Evolutionary conservation across 176 grass and related monocot species (phyloP), one percentile per base, ranked within the genome.

Genomic region (Raddia distichophylla): DNA sequence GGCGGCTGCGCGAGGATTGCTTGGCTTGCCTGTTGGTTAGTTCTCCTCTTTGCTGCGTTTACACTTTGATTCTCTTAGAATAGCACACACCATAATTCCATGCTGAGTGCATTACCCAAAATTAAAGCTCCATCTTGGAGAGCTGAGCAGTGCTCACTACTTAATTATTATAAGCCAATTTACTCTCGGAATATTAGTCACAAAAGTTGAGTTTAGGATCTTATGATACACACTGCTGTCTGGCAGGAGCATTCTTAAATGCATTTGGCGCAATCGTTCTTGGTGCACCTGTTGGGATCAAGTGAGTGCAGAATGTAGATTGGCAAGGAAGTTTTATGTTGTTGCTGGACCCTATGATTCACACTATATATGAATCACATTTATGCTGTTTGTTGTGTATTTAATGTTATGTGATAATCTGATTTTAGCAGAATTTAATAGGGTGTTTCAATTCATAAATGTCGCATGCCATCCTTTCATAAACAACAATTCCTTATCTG

Each of bases 221-320:
- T 87, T 72, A 73, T 59, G 13, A 0, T 60, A 60, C 51, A 71
- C 19, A 18, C 48, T 49, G 10, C 71, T 59, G 16, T 60, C 58
- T 90, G 59, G 35, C 45, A 99, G 96, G 96, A 46, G 91, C 93
- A 8, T 80, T 93, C 45, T 20, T 99, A 82, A 99, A 99, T 89
- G 91, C 96, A 83, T 95, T 95, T 90, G 93, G 91, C 18, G 89
- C 93, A n/a, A 86, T 99, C 54, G 93, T 95, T 89, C 90, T 99
- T 42, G 93, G 93, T 60, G 89, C 93, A 13, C 96, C 96, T 16
- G 79, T 99, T 74, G 89, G 96, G 61, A 69, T 83, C 64, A 93
- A 95, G 93, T 99, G 88, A 90, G 92, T 82, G 5, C 15, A 65
- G 1, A 91, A 89, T 83, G 6, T 17, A 61, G 1, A 3, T 48